These are phyloP conservation scores for Aspergillus pseudoterreus DNA, from an alignment of 2,329 filamentous ascomycete species.

Conservation along the genomic window DNA sequence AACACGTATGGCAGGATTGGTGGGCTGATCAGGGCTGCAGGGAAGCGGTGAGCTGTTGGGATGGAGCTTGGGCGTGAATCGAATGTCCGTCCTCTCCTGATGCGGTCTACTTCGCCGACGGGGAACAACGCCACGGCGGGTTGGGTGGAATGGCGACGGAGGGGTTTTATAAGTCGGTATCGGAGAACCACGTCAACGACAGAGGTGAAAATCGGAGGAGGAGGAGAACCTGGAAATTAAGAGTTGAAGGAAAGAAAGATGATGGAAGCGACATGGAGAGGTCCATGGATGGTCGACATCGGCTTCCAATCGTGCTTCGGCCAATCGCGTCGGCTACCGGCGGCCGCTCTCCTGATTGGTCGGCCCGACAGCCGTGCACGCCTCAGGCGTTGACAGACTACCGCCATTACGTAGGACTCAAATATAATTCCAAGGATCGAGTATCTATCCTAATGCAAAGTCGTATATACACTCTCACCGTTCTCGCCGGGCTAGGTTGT, in stretches of 20 bases:
- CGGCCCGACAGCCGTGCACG: background rate
- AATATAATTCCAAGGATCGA: too few relatives aligned
- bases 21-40: background rate
- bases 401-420: background rate
- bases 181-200: background rate
- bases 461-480: background rate
- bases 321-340: background rate
- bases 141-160: background rate
- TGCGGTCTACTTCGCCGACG: background rate
- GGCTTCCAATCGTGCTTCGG: background rate
- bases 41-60: background rate
- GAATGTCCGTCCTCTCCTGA: background rate
- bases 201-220: background rate
- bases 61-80: background rate
- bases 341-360: background rate
- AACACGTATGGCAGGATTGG: background rate
- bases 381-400: background rate
- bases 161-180: background rate
- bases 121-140: background rate
- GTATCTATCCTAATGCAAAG: background rate
- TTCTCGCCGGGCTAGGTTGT: slow-evolving; percentile 52
- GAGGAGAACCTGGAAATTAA: background rate
- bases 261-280: background rate
- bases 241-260: background rate
- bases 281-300: background rate